A percentile compares a stretch with the other conserved stretches of the same genome.
phyloP scores from a whole-genome alignment of 208 protist genomes.

The Acanthamoeba castellanii region DNA sequence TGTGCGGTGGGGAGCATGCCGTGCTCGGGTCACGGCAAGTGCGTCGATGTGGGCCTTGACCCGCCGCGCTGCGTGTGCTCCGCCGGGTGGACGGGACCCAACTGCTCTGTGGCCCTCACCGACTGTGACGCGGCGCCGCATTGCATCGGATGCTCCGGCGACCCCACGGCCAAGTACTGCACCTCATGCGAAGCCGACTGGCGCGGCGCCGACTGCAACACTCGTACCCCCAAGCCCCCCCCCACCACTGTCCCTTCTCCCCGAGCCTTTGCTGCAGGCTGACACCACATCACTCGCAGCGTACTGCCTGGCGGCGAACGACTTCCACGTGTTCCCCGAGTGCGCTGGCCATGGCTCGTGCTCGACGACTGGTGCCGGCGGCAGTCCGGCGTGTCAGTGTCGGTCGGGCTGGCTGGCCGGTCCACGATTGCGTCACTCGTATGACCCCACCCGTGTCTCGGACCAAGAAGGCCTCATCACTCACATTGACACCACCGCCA shows the following conservation, averaged over 20 bases:
- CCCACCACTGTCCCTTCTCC: no score
- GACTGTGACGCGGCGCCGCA: not conserved
- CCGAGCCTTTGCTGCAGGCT: no score
- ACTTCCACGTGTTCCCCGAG: not conserved
- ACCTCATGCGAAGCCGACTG: not conserved
- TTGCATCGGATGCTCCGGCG: not conserved
- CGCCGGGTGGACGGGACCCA: not conserved
- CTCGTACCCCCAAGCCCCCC: not conserved
- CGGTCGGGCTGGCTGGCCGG: not conserved
- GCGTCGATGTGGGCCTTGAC: not conserved
- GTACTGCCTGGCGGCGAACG: not conserved
- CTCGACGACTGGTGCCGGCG: not conserved
- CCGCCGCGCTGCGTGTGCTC: not conserved
- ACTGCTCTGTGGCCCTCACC: not conserved
- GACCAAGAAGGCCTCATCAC: no score
- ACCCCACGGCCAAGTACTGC: not conserved
- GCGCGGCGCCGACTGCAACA: not conserved
- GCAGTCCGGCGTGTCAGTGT: not conserved
- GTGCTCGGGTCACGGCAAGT: not conserved
- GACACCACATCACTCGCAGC: no score
- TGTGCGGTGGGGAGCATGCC: not conserved
- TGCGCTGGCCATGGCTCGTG: not conserved
- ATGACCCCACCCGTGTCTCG: not conserved
- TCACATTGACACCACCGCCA: no score
- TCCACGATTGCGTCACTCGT: not conserved